phyloP scores from a whole-genome alignment of 1,139 yeast genomes.

The Lodderomyces elongisporus region DNA sequence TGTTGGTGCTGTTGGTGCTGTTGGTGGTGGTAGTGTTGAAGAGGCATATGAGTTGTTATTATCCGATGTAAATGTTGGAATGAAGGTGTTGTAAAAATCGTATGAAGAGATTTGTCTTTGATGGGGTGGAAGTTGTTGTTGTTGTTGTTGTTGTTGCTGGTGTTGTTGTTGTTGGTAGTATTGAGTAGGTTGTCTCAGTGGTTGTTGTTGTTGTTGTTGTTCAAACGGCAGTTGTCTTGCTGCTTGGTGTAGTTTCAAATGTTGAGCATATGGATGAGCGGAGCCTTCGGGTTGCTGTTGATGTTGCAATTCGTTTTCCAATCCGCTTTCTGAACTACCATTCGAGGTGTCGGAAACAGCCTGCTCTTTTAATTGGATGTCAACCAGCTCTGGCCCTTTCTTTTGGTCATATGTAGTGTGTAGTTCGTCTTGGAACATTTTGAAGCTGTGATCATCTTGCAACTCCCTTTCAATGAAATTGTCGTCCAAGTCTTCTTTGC shows the following conservation, averaged over 20 bases:
- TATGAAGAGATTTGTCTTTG: constrained; percentile 21
- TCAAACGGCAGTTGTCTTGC: no score
- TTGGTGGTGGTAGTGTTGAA: no score
- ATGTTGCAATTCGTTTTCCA: background rate
- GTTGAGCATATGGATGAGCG: background rate
- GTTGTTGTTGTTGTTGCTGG: constrained; percentile 1
- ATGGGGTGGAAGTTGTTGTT: constrained; percentile 1
- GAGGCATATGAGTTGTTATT: no score
- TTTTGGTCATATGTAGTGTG: background rate
- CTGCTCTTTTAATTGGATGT: constrained; percentile 4
- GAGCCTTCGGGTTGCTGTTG: background rate
- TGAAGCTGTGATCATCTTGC: constrained; percentile 35
- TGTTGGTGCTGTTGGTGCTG: no score
- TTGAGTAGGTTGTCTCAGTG: constrained; percentile 1
- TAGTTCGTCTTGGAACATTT: constrained; percentile 34
- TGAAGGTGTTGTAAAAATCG: constrained; percentile 41
- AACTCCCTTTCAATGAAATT: constrained; percentile 34
- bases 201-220: constrained; percentile 1
- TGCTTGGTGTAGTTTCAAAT: background rate
- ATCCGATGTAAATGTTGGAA: constrained; percentile 26
- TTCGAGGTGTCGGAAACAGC: constrained; percentile 5
- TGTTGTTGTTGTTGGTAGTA: constrained; percentile 1
- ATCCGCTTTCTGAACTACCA: constrained; percentile 5
- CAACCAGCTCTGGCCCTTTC: constrained; percentile 4
- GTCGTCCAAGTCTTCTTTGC: constrained; percentile 27